Evolutionary conservation across 306 rosid genomes (phyloP).

Genomic region (Pterocarpus macrocarpus): DNA sequence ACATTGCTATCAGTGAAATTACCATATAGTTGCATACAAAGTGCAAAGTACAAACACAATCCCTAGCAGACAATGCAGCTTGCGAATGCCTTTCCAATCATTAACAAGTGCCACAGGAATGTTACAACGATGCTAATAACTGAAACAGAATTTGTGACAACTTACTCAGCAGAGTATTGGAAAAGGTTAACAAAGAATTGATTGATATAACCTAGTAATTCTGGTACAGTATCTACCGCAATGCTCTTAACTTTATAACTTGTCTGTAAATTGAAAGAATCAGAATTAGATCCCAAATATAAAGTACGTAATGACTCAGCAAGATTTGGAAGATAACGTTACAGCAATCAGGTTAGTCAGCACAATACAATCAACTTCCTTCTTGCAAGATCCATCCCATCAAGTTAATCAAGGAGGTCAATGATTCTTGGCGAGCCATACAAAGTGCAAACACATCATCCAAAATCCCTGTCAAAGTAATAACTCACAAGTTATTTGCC

Average conservation of each 20-base stretch:
- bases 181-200: slow-evolving; percentile 71
- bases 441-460: slow-evolving; percentile 90
- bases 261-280: slow-evolving; percentile 59
- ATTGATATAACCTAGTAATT: slow-evolving; percentile 59
- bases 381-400: slow-evolving; percentile 77
- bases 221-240: slow-evolving; percentile 86
- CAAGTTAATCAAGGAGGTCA: slow-evolving; percentile 79
- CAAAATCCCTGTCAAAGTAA: slow-evolving; percentile 75
- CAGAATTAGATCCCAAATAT: slow-evolving; percentile 47
- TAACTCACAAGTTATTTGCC: slow-evolving; percentile 28
- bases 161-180: slow-evolving; percentile 87
- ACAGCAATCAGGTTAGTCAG: slow-evolving; percentile 82
- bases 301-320: slow-evolving; percentile 33
- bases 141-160: slow-evolving; percentile 25
- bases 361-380: slow-evolving; percentile 87
- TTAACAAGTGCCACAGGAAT: slow-evolving; percentile 11
- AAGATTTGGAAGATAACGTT: slow-evolving; percentile 51
- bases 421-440: slow-evolving; percentile 77
- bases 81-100: slow-evolving; percentile 11
- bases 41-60: background rate
- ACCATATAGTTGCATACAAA: background rate
- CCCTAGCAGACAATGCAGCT: slow-evolving; percentile 6
- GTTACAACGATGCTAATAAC: slow-evolving; percentile 1
- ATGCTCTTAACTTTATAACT: slow-evolving; percentile 63
- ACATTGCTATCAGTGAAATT: slow-evolving; percentile 7